These are phyloP conservation scores for Pseudovirgaria hyperparasitica DNA, from an alignment of 2,329 filamentous ascomycete genomes.

Conservation along the genomic window DNA sequence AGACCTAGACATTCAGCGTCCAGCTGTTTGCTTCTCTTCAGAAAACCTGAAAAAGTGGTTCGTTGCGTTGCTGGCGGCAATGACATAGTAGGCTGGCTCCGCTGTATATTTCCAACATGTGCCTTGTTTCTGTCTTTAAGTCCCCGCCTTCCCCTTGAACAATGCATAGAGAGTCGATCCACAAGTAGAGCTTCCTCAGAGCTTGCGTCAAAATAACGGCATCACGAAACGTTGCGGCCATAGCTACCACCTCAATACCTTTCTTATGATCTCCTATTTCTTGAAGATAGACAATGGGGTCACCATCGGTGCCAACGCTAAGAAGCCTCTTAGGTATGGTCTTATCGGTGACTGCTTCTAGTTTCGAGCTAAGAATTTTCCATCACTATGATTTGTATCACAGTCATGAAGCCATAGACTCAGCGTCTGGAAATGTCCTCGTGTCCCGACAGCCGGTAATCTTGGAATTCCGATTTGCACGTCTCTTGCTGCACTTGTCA, in stretches of 20 bases:
- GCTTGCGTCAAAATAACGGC: conserved; percentile 8
- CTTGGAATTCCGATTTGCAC: conserved; percentile 9
- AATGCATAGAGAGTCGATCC: conserved; percentile 12
- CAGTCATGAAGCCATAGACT: conserved; percentile 5
- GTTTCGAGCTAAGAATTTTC: too few species aligned
- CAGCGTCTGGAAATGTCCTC: conserved; percentile 5
- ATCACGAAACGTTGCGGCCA: conserved; percentile 12
- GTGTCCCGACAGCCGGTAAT: conserved; percentile 2
- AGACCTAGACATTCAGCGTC: too few species aligned
- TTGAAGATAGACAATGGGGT: too few species aligned
- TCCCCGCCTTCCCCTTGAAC: conserved; percentile 8
- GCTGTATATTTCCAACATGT: too few species aligned
- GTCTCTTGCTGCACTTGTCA: too few species aligned
- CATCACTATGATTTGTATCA: neutral
- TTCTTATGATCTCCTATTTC: neutral
- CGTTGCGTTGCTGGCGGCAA: too few species aligned
- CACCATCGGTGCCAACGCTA: neutral
- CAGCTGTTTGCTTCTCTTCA: too few species aligned
- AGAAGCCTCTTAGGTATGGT: neutral
- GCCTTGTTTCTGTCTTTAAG: conserved; percentile 1
- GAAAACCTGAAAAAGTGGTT: too few species aligned
- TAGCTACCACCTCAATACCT: conserved; percentile 4
- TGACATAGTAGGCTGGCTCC: too few species aligned
- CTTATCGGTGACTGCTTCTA: too few species aligned
- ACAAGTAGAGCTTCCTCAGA: conserved; percentile 9